These are phyloP conservation scores for Neurospora sp. DNA, from an alignment of 495 filamentous ascomycete species.

Conservation along the genomic window DNA sequence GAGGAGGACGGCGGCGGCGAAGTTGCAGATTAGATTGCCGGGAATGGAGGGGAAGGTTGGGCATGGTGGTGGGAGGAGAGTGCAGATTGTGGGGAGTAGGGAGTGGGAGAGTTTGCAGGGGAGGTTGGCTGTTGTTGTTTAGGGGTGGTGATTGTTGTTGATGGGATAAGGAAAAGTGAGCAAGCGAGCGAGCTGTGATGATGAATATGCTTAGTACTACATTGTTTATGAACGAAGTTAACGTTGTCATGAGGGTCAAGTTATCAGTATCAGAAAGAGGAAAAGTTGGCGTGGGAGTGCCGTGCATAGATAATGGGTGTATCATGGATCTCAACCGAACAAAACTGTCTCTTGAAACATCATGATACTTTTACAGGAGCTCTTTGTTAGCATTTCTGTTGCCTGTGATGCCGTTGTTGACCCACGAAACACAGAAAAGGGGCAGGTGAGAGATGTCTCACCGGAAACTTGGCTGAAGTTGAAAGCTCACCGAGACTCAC, in stretches of 20 bases:
- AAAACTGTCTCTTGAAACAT: background rate
- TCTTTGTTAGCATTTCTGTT: background rate
- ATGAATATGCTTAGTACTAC: conserved; percentile 1
- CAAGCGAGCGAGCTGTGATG: background rate
- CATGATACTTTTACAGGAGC: background rate
- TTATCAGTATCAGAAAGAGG: background rate
- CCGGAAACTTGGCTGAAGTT: background rate
- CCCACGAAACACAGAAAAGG: background rate
- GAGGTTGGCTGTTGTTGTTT: conserved; percentile 7
- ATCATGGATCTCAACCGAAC: too few relatives aligned
- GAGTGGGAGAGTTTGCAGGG: conserved; percentile 37
- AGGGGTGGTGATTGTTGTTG: too few relatives aligned
- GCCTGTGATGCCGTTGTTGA: background rate
- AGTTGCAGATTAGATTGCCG: conserved; percentile 36
- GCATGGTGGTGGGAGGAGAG: conserved; percentile 14
- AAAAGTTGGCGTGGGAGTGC: background rate
- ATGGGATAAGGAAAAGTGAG: background rate
- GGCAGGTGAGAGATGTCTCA: background rate
- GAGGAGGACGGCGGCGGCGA: conserved; percentile 34
- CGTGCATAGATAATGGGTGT: background rate
- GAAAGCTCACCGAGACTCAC: background rate
- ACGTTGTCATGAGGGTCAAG: background rate
- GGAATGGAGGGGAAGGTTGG: conserved; percentile 27
- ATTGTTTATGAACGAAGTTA: background rate
- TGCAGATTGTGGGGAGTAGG: conserved; percentile 32